Evolutionary conservation across 2,329 filamentous ascomycete genomes (phyloP), one percentile per base, ranked within the genome.

Genomic region (Aspergillus awamori): DNA sequence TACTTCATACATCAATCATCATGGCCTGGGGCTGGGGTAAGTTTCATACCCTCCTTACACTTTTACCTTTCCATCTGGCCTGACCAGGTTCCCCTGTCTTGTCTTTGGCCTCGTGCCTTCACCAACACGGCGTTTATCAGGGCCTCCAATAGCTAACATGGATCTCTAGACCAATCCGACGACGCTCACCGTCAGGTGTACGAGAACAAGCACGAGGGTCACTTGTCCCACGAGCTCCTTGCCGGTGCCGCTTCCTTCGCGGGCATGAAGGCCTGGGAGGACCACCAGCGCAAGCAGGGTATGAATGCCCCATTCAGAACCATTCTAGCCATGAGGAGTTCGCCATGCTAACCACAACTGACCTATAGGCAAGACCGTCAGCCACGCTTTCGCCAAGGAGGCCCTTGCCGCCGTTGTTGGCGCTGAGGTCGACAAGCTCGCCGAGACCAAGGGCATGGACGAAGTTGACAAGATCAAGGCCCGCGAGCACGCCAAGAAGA

Each of bases 261-360:
- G 65, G 91, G 87, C 70, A 90, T 94, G 85, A 92, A 92, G 83
- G 81, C 88, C 22, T 93, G 88, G 70, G 90, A 93, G 79, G 88
- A 93, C 76, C 82, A 85, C 70, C 89, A 93, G 80, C 88, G 89
- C 71, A 81, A 79, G 59, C 82, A 91, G 74, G 90, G 88, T 87
- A 80, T 26, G 80, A 70, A 53, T 22, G 15, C 26, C 10, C 10
- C 28, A 36, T 36, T 36, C 33, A 38, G 38, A 30, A 33, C 15
- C 5, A 22, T 20, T 15, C 1, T 7, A 13, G 17, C 24, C 30
- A 8, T 3, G 24, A 2, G n/a, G 10, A 56, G 17, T 8, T 41
- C 10, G 24, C 8, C 26, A 47, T 45, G 38, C 10, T 22, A 45
- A 61, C 48, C 4, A 17, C 47, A 20, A 1, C 41, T 5, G 13